Conservation (phyloP, 2,329 filamentous ascomycete species). For the Colletotrichum sp. region DNA sequence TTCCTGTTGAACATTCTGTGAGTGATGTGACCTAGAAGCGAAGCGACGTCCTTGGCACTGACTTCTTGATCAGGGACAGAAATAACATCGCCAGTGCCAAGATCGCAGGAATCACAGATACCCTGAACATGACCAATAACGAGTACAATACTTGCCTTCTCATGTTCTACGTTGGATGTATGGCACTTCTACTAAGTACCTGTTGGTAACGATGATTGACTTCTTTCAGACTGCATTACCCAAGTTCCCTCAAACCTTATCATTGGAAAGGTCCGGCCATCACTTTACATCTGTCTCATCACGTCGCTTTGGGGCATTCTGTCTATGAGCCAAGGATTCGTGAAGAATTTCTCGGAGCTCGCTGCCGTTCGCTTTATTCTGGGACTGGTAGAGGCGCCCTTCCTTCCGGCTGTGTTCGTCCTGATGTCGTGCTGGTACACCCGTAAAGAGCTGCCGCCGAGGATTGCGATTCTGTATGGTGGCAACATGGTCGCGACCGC, state of each 20-base stretch:
- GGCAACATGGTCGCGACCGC: constrained; percentile 71
- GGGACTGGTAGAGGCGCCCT: constrained; percentile 60
- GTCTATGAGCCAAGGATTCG: constrained; percentile 3
- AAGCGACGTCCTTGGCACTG: background rate
- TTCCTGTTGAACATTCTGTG: constrained; percentile 1
- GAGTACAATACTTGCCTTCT: constrained; percentile 55
- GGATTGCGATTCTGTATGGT: constrained; percentile 63
- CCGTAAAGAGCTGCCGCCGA: constrained; percentile 64
- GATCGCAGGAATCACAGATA: constrained; percentile 57
- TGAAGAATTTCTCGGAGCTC: background rate
- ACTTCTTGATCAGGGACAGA: constrained; percentile 21
- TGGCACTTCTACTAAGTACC: background rate
- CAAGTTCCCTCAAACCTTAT: constrained; percentile 7
- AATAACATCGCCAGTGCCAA: constrained; percentile 53
- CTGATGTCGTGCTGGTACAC: constrained; percentile 69
- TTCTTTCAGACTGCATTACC: background rate
- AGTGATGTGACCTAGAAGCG: background rate
- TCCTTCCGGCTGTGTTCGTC: constrained; percentile 45
- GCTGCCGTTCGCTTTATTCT: constrained; percentile 48
- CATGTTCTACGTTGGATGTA: constrained; percentile 8
- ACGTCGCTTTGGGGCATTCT: background rate
- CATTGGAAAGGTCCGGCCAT: constrained; percentile 1
- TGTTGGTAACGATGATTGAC: background rate
- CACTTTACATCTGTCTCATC: background rate
- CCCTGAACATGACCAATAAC: constrained; percentile 54